Evolutionary conservation across 2,329 filamentous ascomycete genomes (phyloP).

Genomic region (Fusarium sp.): DNA sequence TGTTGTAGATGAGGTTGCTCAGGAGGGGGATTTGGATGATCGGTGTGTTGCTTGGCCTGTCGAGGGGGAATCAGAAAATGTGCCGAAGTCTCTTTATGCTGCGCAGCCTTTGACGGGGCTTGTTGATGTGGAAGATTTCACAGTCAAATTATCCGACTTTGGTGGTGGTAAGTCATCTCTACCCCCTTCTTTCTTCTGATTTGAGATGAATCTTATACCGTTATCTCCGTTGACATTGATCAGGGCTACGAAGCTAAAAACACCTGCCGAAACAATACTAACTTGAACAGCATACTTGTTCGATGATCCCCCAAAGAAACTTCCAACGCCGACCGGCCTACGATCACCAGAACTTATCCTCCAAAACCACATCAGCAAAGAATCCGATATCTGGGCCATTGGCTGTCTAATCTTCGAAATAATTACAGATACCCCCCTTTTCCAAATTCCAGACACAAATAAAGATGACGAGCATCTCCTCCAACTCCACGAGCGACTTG

Average conservation of each 20-base stretch:
- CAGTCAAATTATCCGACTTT: neutral
- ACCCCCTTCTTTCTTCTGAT: fast-evolving
- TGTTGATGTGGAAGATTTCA: neutral
- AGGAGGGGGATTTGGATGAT: neutral
- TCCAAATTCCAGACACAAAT: neutral
- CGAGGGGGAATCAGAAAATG: neutral
- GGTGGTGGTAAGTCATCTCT: neutral
- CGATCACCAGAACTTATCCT: neutral
- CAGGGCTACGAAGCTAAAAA: too few species aligned
- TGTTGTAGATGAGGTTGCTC: fast-evolving
- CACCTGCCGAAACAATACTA: too few species aligned
- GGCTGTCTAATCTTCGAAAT: neutral
- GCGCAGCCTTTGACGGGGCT: neutral
- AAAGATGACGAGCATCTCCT: neutral
- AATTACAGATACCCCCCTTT: neutral
- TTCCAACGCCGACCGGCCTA: neutral
- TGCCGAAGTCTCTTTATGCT: fast-evolving
- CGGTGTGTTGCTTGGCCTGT: neutral
- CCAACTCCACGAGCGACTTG: neutral
- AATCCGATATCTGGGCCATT: fast-evolving
- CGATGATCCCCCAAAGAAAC: too few species aligned
- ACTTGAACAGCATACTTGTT: neutral
- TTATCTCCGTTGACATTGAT: too few species aligned
- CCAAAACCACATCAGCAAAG: neutral
- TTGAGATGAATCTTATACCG: fast-evolving